A percentile compares a stretch with the other conserved stretches of the same genome.
phyloP scores from a whole-genome alignment of 2,329 filamentous ascomycete genomes.

The Scedosporium dehoogii region DNA sequence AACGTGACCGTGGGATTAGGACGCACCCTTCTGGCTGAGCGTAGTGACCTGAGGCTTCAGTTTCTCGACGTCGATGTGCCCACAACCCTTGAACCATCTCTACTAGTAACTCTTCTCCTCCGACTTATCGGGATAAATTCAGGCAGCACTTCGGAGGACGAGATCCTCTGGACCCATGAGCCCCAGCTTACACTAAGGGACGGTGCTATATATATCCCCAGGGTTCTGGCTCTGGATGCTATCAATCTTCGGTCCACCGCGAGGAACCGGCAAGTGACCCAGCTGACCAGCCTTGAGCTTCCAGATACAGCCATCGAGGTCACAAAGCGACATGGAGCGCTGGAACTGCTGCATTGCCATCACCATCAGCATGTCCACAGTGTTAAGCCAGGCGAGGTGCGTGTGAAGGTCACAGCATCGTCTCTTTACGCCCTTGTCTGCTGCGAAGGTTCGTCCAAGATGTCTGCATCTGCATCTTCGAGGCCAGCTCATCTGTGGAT shows the following conservation, averaged over 20 bases:
- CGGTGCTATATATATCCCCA: conserved; percentile 5
- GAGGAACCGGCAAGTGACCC: background rate
- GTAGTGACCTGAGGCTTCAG: background rate
- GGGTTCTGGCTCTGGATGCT: conserved; percentile 4
- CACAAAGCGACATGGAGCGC: too few relatives aligned
- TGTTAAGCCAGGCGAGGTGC: too few relatives aligned
- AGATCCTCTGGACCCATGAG: conserved; percentile 3
- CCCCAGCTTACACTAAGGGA: background rate
- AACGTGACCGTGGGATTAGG: background rate
- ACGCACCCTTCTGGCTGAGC: background rate
- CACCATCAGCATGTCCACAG: too few relatives aligned
- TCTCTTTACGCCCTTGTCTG: too few relatives aligned
- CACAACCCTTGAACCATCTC: too few relatives aligned
- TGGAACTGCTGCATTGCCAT: too few relatives aligned
- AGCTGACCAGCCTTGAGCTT: background rate
- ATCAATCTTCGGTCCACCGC: background rate
- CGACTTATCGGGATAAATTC: background rate
- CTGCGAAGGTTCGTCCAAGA: too few relatives aligned
- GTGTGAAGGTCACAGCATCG: too few relatives aligned
- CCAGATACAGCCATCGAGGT: too few relatives aligned
- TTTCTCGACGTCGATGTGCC: too few relatives aligned
- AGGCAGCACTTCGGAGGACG: background rate
- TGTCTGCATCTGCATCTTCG: too few relatives aligned
- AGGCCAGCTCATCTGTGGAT: too few relatives aligned
- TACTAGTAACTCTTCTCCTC: background rate